Evolutionary conservation across 176 grass and related monocot genomes (phyloP).

Genomic region (Calamus simplicifolius): DNA sequence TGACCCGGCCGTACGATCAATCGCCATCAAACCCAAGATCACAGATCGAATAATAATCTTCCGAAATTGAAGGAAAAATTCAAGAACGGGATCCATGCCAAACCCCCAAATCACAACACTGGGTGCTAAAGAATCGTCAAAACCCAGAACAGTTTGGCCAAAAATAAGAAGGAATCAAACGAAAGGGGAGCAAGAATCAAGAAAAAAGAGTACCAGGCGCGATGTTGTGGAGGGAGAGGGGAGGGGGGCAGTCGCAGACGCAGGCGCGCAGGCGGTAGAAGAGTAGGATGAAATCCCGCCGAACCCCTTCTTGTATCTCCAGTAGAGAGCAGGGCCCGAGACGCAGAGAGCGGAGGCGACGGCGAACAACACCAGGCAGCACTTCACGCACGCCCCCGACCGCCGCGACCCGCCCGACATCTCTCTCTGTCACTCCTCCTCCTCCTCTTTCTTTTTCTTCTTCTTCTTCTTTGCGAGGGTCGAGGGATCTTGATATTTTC

Average conservation of each 20-base stretch:
- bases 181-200: too few relatives aligned
- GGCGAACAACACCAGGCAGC: slow-evolving; percentile 84
- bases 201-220: slow-evolving; percentile 37
- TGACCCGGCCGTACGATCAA: too few relatives aligned
- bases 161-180: background rate
- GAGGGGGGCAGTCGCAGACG: slow-evolving; percentile 80
- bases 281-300: slow-evolving; percentile 5
- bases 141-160: too few relatives aligned
- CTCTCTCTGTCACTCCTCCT: background rate
- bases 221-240: slow-evolving; percentile 66
- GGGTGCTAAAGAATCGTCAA: background rate
- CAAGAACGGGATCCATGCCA: too few relatives aligned
- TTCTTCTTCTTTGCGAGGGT: too few relatives aligned
- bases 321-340: slow-evolving; percentile 86
- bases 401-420: slow-evolving; percentile 31
- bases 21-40: too few relatives aligned
- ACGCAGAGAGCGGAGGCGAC: slow-evolving; percentile 91
- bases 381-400: slow-evolving; percentile 57
- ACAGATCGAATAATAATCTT: too few relatives aligned
- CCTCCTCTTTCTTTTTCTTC: too few relatives aligned
- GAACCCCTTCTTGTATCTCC: slow-evolving; percentile 81
- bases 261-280: slow-evolving; percentile 48
- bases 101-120: background rate
- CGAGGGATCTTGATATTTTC: too few relatives aligned
- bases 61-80: too few relatives aligned